Conservation (phyloP, 805 yeast genomes). For the Pichia membranifaciens region DNA sequence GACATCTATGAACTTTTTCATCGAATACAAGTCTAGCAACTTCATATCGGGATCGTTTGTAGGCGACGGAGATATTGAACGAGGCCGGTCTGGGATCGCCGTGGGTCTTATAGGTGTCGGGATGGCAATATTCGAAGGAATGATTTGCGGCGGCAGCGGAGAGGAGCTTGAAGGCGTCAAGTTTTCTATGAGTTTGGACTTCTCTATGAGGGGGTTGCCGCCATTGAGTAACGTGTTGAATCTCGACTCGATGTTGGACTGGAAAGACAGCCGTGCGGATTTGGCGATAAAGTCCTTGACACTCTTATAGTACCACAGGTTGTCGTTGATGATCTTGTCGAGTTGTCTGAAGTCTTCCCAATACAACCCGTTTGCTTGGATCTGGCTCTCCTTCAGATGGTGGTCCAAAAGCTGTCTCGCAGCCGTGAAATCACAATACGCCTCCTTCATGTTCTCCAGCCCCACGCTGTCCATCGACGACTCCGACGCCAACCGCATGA, state of each 20-base stretch:
- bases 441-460: conserved; percentile 1
- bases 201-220: conserved; percentile 6
- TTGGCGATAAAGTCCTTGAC: conserved; percentile 7
- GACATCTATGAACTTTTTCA: conserved; percentile 5
- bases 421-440: conserved; percentile 6
- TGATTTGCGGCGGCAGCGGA: neutral
- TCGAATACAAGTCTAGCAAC: conserved; percentile 1
- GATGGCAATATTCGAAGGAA: neutral
- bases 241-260: conserved; percentile 7
- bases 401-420: conserved; percentile 1
- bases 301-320: conserved; percentile 4
- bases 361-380: neutral
- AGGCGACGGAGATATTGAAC: conserved; percentile 1
- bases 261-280: conserved; percentile 3
- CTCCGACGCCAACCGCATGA: neutral
- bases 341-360: neutral
- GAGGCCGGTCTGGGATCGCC: neutral
- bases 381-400: neutral
- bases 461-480: conserved; percentile 5
- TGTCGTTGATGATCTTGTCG: neutral
- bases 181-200: conserved; percentile 8
- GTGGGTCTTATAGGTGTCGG: neutral
- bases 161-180: neutral
- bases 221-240: conserved; percentile 10
- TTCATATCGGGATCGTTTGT: neutral